Percentiles rank a stretch among this genome's conserved stretches.
Evolutionary conservation across 768 basidiomycete species (phyloP).

Genomic region (Trametes elegans): DNA sequence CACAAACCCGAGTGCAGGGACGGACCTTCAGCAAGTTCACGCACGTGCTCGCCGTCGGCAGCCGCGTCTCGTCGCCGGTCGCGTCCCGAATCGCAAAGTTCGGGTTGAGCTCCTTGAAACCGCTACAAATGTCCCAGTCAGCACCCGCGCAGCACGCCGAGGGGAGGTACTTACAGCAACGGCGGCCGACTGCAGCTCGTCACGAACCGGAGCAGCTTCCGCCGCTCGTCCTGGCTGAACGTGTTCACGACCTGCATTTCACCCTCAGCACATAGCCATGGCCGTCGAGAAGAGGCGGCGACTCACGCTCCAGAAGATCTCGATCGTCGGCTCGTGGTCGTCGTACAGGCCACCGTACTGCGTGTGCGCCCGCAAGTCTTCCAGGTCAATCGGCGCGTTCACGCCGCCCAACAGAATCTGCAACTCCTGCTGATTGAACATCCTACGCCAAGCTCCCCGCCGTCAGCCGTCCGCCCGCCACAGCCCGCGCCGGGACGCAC

Average conservation of each 20-base stretch:
- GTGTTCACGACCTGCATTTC: conserved; percentile 62
- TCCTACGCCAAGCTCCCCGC: conserved; percentile 44
- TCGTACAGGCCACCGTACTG: conserved; percentile 82
- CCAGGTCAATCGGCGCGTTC: conserved; percentile 79
- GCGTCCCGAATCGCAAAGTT: conserved; percentile 87
- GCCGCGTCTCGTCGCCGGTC: conserved; percentile 64
- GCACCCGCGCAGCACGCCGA: background rate
- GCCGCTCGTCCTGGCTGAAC: conserved; percentile 79
- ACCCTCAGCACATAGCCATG: background rate
- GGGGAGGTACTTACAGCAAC: conserved; percentile 58
- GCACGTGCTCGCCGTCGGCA: conserved; percentile 83
- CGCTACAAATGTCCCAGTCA: conserved; percentile 38
- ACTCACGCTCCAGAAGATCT: conserved; percentile 79
- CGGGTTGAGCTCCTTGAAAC: conserved; percentile 85
- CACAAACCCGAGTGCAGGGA: background rate
- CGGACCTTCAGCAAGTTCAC: conserved; percentile 87
- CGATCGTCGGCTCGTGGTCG: conserved; percentile 66
- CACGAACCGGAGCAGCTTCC: conserved; percentile 82
- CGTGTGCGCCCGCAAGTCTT: conserved; percentile 75
- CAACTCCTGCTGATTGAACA: conserved; percentile 97
- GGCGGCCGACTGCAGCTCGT: conserved; percentile 92
- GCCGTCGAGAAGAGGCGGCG: background rate
- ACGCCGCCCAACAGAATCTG: conserved; percentile 90
- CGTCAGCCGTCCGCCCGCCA: background rate
- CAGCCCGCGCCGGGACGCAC: conserved; percentile 33